Base-by-base conservation (phyloP, 2,329 filamentous ascomycete species). In the Aspergillus glaucus region DNA sequence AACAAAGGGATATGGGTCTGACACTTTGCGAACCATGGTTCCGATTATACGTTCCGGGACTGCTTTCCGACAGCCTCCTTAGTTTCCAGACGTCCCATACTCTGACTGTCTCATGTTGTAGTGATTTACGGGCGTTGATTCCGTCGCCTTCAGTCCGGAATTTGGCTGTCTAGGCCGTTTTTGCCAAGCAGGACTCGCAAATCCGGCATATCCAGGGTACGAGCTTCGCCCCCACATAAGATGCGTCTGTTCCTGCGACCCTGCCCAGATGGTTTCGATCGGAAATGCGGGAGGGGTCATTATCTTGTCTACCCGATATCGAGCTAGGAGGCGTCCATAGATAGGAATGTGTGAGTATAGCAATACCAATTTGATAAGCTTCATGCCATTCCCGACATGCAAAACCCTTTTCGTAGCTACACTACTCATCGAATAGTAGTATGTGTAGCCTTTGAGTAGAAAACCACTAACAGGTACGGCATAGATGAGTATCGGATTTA, bases 111-210 rank as follows among this genome's bases (percentile, higher is more conserved):
- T n/a, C 14, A 39, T 4, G 17, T 21, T 19, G 17, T 3, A 21
- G 28, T 39, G 40, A 48, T 50, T 50, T 34, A 30, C 39, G 46
- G 46, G 22, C 40, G 28, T 43, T 7, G 6, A 37, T 24, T 43
- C 46, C 46, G 46, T 22, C 4, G 36, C 22, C 15, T 10, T 32
- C 8, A 40, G 17, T 6, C 8, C 19, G 19, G 37, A 40, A 5
- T 40, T 46, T 14, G 12, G 24, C 26, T 30, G n/a, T n/a, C 21
- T 26, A 17, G n/a, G 15, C 22, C 42, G 7, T 28, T 30, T 22
- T 22, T 30, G 12, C 42, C 19, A 24, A 9, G 15, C 12, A 7
- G 17, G 14, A 19, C 19, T 21, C 15, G 40, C 19, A 26, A 30
- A 10, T 30, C 26, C 26, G 26, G 26, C 26, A 30, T 43, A 26